Percentiles rank a stretch among this genome's conserved stretches.
These are phyloP conservation scores for Helichrysum umbraculigerum DNA, from an alignment of 129 eudicot species.

Conservation along the genomic window DNA sequence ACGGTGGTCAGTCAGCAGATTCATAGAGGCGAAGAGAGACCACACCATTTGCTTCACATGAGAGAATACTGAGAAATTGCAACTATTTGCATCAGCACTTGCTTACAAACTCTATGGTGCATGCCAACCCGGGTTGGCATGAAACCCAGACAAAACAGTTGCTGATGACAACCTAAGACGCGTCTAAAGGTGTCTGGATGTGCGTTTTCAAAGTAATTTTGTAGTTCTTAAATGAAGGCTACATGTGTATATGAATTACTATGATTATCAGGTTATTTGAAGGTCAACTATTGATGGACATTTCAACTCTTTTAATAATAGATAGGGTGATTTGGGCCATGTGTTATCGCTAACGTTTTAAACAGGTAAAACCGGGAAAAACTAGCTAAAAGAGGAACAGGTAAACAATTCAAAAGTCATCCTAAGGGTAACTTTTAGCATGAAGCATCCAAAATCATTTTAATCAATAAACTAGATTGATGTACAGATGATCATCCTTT, in stretches of 20 bases:
- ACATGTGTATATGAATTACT: conserved; percentile 12
- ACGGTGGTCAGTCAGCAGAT: conserved; percentile 94
- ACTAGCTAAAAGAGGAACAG: background rate
- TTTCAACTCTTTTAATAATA: background rate
- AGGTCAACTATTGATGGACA: background rate
- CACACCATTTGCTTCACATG: conserved; percentile 92
- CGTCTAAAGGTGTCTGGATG: conserved; percentile 12
- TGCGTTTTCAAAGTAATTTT: conserved; percentile 8
- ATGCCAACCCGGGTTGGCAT: conserved; percentile 76
- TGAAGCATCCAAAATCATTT: background rate
- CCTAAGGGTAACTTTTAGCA: background rate
- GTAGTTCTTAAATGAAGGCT: background rate
- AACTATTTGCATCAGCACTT: conserved; percentile 99
- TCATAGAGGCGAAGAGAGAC: conserved; percentile 72
- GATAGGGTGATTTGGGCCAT: background rate
- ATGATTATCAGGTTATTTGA: conserved; percentile 53
- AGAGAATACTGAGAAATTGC: conserved; percentile 98
- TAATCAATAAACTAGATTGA: background rate
- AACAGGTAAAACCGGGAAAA: background rate
- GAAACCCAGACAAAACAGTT: conserved; percentile 70
- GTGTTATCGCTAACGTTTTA: background rate
- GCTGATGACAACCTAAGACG: conserved; percentile 80
- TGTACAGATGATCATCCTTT: background rate
- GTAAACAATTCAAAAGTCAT: background rate
- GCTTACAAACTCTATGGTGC: conserved; percentile 82